These are phyloP conservation scores for Sugiyamaella neomexicana DNA, from an alignment of 1,139 yeast species.

Conservation along the genomic window DNA sequence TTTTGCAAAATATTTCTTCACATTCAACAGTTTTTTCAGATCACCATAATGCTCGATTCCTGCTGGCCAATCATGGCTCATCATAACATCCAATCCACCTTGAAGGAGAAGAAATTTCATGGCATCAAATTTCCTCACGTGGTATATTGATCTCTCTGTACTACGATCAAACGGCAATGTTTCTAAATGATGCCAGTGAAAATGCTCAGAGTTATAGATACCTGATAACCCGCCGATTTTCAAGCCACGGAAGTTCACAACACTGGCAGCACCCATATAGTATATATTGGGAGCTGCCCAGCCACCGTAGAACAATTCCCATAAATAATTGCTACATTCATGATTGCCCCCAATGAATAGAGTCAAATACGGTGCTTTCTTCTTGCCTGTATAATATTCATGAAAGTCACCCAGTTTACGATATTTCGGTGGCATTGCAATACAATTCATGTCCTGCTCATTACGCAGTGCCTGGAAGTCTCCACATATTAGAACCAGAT, in stretches of 20 bases:
- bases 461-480: slow-evolving; percentile 78
- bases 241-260: slow-evolving; percentile 70
- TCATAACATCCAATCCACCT: slow-evolving; percentile 49
- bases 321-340: slow-evolving; percentile 77
- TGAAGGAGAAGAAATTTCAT: slow-evolving; percentile 51
- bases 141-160: slow-evolving; percentile 64
- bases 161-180: slow-evolving; percentile 50
- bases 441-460: slow-evolving; percentile 60
- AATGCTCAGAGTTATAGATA: slow-evolving; percentile 60
- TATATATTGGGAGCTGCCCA: slow-evolving; percentile 94
- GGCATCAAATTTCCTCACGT: slow-evolving; percentile 65
- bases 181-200: slow-evolving; percentile 45
- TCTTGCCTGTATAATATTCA: slow-evolving; percentile 62
- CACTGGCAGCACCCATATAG: slow-evolving; percentile 78
- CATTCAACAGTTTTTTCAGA: slow-evolving; percentile 46
- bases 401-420: slow-evolving; percentile 72
- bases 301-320: slow-evolving; percentile 82
- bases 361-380: slow-evolving; percentile 72
- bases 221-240: slow-evolving; percentile 85
- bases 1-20: slow-evolving; percentile 64
- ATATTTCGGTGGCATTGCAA: slow-evolving; percentile 59
- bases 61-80: slow-evolving; percentile 96
- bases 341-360: slow-evolving; percentile 94
- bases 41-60: slow-evolving; percentile 72
- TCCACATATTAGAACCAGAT: slow-evolving; percentile 80